Evolutionary conservation across 2,329 filamentous ascomycete genomes (phyloP), one percentile per base, ranked within the genome.

Genomic region (Aspergillus ustus): DNA sequence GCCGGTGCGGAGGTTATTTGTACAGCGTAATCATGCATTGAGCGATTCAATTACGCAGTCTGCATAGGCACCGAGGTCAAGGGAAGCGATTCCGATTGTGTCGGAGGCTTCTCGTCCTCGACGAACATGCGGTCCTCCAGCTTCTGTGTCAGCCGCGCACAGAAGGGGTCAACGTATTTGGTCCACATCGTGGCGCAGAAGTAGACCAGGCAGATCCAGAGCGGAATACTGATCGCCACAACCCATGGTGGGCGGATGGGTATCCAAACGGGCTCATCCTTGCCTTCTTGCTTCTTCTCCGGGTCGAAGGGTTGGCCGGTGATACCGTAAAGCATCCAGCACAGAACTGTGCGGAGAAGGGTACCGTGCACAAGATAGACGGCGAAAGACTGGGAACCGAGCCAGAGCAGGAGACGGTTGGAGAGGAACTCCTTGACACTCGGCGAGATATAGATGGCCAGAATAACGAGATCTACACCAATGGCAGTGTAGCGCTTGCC

Each of bases 321-420:
- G 62, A 82, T 81, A 37, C 82, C 82, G 64, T 84, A 85, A 7
- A 84, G 77, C 70, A 85, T 79, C 76, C 83, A 83, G 44, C 79
- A 79, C 22, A 83, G 78, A 1, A 84, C 78, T 2, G 81, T 82
- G 20, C 83, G 81, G 50, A 85, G 70, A 17, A 85, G 77, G 0
- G 83, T 84, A 51, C 83, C 83, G 69, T 85, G 83, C 9, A 81
- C 77, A 13, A 85, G 79, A 67, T 85, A 85, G 4, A 85, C 83
- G 25, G 83, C 83, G 62, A 85, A 85, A 57, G 81, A 83, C 70
- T 84, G 82, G 62, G 80, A 78, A n/a, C 83, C 83, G 3, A 85
- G 74, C 82, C 82, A 85, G 61, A 84, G 80, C 40, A 85, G 80
- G 2, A 82, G 65, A 29, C 78, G 77, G 70, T 82, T 82, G 4